Percentiles rank a stretch among this genome's conserved stretches.
These are phyloP conservation scores for Solanum rostratum DNA, from an alignment of 257 asterid species.

Conservation along the genomic window DNA sequence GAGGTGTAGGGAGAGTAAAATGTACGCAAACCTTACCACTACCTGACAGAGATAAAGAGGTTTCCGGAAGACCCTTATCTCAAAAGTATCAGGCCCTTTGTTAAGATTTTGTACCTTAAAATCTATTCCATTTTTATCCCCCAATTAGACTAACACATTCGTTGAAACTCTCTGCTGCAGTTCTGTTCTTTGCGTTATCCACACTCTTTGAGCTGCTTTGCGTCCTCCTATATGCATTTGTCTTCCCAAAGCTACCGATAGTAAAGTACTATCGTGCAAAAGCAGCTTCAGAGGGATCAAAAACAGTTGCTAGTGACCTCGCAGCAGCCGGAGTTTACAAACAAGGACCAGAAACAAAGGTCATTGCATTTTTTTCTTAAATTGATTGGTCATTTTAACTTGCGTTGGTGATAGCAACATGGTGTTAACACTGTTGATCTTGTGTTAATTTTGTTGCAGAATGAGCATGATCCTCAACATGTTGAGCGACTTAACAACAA, in stretches of 20 bases:
- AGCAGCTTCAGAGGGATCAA: slow-evolving; percentile 40
- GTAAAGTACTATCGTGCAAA: slow-evolving; percentile 29
- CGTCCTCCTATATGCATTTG: slow-evolving; percentile 21
- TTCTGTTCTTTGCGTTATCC: slow-evolving; percentile 22
- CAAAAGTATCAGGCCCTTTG: too few species aligned
- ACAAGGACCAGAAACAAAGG: neutral
- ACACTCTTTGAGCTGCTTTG: slow-evolving; percentile 35
- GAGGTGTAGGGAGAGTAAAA: too few species aligned
- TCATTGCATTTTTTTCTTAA: neutral
- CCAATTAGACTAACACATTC: neutral
- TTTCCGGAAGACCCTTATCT: too few species aligned
- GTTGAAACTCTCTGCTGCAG: slow-evolving; percentile 10
- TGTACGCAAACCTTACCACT: too few species aligned
- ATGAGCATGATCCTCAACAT: slow-evolving; percentile 1
- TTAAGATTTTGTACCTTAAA: neutral
- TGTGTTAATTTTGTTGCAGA: slow-evolving; percentile 5
- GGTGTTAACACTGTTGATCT: neutral
- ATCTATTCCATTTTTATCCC: neutral
- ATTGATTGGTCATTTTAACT: too few species aligned
- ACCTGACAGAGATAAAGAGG: too few species aligned
- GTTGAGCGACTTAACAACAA: slow-evolving; percentile 25
- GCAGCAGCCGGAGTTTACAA: slow-evolving; percentile 24
- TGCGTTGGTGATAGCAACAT: neutral
- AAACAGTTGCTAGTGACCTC: slow-evolving; percentile 30
- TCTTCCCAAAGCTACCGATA: slow-evolving; percentile 30